phyloP scores from a whole-genome alignment of 2,329 filamentous ascomycete species.

The Monosporascus sp. region DNA sequence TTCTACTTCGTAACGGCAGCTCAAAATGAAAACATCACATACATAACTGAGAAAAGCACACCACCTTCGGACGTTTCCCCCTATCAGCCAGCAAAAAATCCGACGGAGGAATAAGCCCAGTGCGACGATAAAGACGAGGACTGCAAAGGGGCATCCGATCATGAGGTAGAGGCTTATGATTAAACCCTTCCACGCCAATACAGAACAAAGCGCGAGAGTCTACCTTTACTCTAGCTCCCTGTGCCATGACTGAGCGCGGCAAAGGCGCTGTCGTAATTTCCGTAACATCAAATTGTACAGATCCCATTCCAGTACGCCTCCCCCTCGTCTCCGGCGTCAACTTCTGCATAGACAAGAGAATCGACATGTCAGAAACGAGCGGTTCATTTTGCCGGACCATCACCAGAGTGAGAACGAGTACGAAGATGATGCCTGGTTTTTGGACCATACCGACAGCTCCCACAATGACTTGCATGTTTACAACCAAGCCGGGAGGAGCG shows the following conservation, averaged over 20 bases:
- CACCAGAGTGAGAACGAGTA: slow-evolving; percentile 20
- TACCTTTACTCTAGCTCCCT: slow-evolving; percentile 7
- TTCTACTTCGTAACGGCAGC: slow-evolving; percentile 16
- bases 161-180: not conserved
- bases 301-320: slow-evolving; percentile 30
- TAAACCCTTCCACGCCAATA: slow-evolving; percentile 10
- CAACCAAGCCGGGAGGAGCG: slow-evolving; percentile 48
- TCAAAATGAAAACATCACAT: slow-evolving; percentile 1
- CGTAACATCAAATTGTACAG: slow-evolving; percentile 33
- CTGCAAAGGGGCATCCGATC: not conserved
- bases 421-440: slow-evolving; percentile 34
- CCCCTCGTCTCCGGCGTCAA: slow-evolving; percentile 27
- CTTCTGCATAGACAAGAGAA: slow-evolving; percentile 20
- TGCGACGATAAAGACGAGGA: slow-evolving; percentile 14
- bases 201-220: slow-evolving; percentile 13
- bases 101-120: not conserved
- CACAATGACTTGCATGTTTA: slow-evolving; percentile 49
- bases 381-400: slow-evolving; percentile 21
- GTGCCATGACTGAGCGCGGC: slow-evolving; percentile 17
- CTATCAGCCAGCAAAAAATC: not conserved
- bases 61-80: not conserved
- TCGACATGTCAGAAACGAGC: slow-evolving; percentile 11
- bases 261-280: slow-evolving; percentile 23
- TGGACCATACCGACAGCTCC: slow-evolving; percentile 52
- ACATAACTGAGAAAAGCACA: not conserved